Base-by-base conservation (phyloP, 352 stramenopile genomes). In the Globisporangium recalcitrans region DNA sequence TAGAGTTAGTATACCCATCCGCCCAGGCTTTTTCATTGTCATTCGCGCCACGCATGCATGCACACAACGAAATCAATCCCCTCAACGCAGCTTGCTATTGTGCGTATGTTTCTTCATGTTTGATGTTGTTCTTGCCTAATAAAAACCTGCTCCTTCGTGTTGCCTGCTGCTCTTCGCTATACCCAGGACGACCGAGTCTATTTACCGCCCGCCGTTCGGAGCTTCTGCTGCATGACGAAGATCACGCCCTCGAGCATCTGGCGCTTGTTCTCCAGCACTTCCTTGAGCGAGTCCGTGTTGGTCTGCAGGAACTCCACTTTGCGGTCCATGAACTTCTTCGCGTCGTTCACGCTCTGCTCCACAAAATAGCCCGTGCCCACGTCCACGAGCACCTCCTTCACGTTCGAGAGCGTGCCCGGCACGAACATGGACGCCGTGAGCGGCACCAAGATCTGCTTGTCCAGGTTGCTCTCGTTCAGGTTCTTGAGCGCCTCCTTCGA, bases 381-480 rank as follows among this genome's bases (percentile, higher is more conserved):
- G 63, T 98, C 95, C 59, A 98, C 91, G 38, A 98, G 77, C 47
- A 98, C 78, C 48, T 95, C 84, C 29, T 90, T 77, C 19, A 93
- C 85, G 62, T 95, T 90, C 34, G 79, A 69, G 31, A 98, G 78
- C 58, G 77, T 96, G 21, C 90, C 95, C 0, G 91, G 90, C 26
- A 97, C 92, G 65, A 98, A 98, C 64, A 98, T 91, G 60, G 87
- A 97, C 65, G 95, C 88, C n/a, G 95, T 98, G 31, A 98, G 77
- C 34, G 95, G 95, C 61, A 98, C 92, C 63, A 98, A 91, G 51
- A 98, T 82, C 56, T 96, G 65, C 75, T 90, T 89, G 68, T 82
- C 69, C 29, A 78, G 60, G 67, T 91, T 87, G 11, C 71, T 60
- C 26, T 69, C 67, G 53, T 74, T 73, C 60, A 97, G 85, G 36